Percentiles rank a stretch among this genome's conserved stretches.
phyloP scores from a whole-genome alignment of 192 early-diverging fungal genomes.

The Backusella circina region DNA sequence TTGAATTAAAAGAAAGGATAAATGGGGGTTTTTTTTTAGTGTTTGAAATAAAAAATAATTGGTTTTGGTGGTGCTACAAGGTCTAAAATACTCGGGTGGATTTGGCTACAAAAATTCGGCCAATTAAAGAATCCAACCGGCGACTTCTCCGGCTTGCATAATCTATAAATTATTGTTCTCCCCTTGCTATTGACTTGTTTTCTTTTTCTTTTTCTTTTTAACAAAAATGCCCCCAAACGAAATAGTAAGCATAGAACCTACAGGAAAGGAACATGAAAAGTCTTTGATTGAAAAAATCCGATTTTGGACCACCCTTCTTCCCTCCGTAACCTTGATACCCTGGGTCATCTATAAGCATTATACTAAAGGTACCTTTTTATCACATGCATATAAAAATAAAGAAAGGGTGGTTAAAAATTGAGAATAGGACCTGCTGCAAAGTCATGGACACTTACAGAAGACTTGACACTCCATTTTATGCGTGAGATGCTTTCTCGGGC shows the following conservation, averaged over 20 bases:
- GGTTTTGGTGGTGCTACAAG: neutral
- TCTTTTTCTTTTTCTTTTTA: neutral
- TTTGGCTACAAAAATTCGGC: neutral
- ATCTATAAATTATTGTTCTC: neutral
- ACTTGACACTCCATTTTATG: slow-evolving; percentile 26
- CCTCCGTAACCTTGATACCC: neutral
- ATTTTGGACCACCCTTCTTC: neutral
- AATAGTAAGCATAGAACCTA: neutral
- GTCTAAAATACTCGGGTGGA: neutral
- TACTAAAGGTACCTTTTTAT: slow-evolving; percentile 6
- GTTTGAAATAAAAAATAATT: too few relatives aligned
- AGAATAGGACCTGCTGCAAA: slow-evolving; percentile 37
- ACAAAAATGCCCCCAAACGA: neutral
- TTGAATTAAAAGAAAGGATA: too few relatives aligned
- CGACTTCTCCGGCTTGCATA: neutral
- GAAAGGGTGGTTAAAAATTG: neutral
- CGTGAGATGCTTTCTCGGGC: slow-evolving; percentile 22
- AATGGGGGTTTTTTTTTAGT: too few relatives aligned
- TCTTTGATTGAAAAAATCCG: neutral
- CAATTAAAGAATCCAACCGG: neutral
- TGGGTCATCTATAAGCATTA: slow-evolving; percentile 8
- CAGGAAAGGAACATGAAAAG: neutral
- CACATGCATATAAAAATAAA: neutral
- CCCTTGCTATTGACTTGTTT: neutral
- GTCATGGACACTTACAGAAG: slow-evolving; percentile 39